Evolutionary conservation across 73 alveolate genomes (phyloP).

Genomic region (Paramecium caudatum): DNA sequence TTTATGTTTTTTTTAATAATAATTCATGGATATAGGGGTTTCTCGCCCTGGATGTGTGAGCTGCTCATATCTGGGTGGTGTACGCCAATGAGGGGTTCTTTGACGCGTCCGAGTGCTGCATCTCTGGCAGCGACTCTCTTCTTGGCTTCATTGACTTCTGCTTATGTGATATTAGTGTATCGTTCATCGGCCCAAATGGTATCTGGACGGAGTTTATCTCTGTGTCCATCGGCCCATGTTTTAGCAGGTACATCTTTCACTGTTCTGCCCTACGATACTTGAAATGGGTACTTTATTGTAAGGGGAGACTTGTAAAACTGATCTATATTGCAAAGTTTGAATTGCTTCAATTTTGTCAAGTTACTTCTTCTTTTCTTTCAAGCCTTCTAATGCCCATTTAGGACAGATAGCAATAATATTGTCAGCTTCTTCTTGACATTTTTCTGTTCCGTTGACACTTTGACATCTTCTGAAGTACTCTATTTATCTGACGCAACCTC

Average conservation of each 20-base stretch:
- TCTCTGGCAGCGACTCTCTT: slow-evolving; percentile 76
- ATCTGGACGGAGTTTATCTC: slow-evolving; percentile 75
- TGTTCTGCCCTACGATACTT: slow-evolving; percentile 64
- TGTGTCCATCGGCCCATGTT: slow-evolving; percentile 77
- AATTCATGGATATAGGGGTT: slow-evolving; percentile 64
- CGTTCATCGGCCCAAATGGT: slow-evolving; percentile 79
- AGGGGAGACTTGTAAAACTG: slow-evolving; percentile 58
- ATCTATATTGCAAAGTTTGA: slow-evolving; percentile 8
- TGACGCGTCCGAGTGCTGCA: slow-evolving; percentile 20
- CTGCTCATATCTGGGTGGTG: slow-evolving; percentile 63
- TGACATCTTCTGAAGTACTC: slow-evolving; percentile 71
- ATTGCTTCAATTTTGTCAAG: slow-evolving; percentile 65
- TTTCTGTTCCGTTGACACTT: slow-evolving; percentile 70
- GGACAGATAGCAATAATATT: slow-evolving; percentile 75
- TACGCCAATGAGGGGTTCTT: background rate
- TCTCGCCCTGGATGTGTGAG: slow-evolving; percentile 10
- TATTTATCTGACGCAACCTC: slow-evolving; percentile 73
- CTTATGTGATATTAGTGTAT: slow-evolving; percentile 67
- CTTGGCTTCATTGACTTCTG: slow-evolving; percentile 74
- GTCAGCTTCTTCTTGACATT: slow-evolving; percentile 73
- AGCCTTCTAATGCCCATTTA: slow-evolving; percentile 76
- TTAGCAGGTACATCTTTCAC: slow-evolving; percentile 70
- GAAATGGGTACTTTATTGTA: slow-evolving; percentile 56
- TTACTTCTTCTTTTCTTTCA: slow-evolving; percentile 72
- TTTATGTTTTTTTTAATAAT: slow-evolving; percentile 34